Base-by-base conservation (phyloP, 192 early-diverging fungal genomes). In the Backusella westeae region DNA sequence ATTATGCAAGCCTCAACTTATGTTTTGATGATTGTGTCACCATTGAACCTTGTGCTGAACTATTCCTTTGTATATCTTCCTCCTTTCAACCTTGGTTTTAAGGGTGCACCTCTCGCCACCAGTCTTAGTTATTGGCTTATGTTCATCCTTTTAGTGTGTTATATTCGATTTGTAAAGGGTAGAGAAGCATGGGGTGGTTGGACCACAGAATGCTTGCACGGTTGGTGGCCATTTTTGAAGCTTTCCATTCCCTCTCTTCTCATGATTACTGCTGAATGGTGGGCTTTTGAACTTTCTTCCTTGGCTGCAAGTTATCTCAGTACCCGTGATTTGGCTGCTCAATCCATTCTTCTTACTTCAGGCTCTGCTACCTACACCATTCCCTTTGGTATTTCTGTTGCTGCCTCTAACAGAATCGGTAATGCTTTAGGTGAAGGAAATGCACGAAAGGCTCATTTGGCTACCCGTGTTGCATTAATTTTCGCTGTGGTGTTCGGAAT, bases 111-210 rank as follows among this genome's bases (percentile, higher is more conserved):
- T 0, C 80, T 95, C 5, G 95, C 94, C 15, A 93, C 92, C 2
- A 85, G 88, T 6, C 87, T 94, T 15, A 93, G 90, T 9, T 93
- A 94, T 83, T 93, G 90, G 87, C 75, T 93, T 68, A 91, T 96
- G 81, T 78, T 94, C 21, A 17, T 88, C 10, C 72, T 93, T 1
- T 79, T 93, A 7, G 23, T 92, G 6, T 26, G 90, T 23, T 99
- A 98, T 52, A 89, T 89, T 10, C 78, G 77, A 49, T 86, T 82
- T 39, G 72, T 88, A 14, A 87, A 92, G 34, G 94, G 95, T 41
- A 77, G 82, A 46, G 87, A 94, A 44, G 90, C 87, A 69, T 99
- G 94, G 96, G 96, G 95, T 69, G 96, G 95, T 6, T 96, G 93
- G 91, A 91, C 93, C 9, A 83, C 85, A 6, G 87, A 89, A 34